Evolutionary conservation across 1,284 basidiomycete genomes (phyloP), one percentile per base, ranked within the genome.

Genomic region (Ustilago hordei): DNA sequence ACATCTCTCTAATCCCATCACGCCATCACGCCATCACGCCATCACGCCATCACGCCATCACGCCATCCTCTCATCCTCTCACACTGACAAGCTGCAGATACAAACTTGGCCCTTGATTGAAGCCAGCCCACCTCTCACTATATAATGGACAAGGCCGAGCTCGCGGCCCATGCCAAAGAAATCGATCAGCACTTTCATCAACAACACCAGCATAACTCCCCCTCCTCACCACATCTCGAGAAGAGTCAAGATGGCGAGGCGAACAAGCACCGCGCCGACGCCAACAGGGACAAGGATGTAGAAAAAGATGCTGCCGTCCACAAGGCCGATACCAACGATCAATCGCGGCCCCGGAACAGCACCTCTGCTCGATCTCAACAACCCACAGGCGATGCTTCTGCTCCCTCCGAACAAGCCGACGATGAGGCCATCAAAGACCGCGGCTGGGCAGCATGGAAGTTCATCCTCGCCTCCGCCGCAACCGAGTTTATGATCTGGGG

Each of bases 401-500:
- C 19, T 32, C 9, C 38, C 11, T 11, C 38, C 8, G 36, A 34
- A 6, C 23, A 48, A 11, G 43, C 50, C 34, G 8, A 31, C 2
- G 3, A 15, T 36, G 43, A 15, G 1, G 47, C 57, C 23, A 35
- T 61, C 54, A 66, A 75, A 13, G 73, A 75, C 39, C 52, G 60
- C 35, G 68, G 73, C 19, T 75, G 67, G 67, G 48, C 47, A 34
- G 75, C 75, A 17, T 77, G 70, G 69, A 55, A 58, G 35, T 80
- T 80, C 31, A 47, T 80, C 12, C 57, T 70, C 43, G 64, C 68
- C 23, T 64, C 68, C 9, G 65, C 67, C 7, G 52, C 63, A 6
- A 78, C 65, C 53, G 75, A 78, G 65, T 65, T 80, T 36, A 77
- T 80, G 68, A 69, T 76, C 61, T 80, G 78, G 78, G 80, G 80